Conservation (phyloP, 768 basidiomycete genomes). For the Tephrocybe sp. region DNA sequence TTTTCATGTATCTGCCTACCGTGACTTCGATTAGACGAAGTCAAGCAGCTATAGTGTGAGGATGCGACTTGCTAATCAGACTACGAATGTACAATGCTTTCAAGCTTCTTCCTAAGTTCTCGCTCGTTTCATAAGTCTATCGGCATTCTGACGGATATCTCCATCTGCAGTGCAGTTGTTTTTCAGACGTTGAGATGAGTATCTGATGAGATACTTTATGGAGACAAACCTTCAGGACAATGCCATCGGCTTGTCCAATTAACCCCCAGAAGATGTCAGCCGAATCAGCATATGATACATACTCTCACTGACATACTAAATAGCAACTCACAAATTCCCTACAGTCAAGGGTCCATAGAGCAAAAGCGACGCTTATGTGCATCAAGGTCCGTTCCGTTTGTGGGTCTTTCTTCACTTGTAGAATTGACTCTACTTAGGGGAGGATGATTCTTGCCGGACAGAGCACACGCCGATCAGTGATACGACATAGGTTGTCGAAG, state of each 20-base stretch:
- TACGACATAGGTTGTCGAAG: not conserved
- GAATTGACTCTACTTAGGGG: not conserved
- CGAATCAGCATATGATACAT: not conserved
- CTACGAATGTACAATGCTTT: not conserved
- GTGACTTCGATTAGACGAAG: not conserved
- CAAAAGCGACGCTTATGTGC: too few species aligned
- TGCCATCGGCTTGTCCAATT: not conserved
- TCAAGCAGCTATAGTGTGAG: not conserved
- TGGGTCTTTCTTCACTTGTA: too few species aligned
- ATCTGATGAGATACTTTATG: not conserved
- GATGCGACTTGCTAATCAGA: not conserved
- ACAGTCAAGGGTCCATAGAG: too few species aligned
- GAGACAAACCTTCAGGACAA: not conserved
- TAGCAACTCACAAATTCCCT: too few species aligned
- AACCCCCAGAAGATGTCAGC: not conserved
- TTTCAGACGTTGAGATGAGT: not conserved
- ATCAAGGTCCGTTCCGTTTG: not conserved
- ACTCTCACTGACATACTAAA: too few species aligned
- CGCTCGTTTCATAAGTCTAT: not conserved
- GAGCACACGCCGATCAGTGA: not conserved
- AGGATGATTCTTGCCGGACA: not conserved
- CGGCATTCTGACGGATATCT: constrained; percentile 5
- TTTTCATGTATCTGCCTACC: too few species aligned
- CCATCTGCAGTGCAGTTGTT: not conserved
- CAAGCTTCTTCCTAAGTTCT: not conserved